Evolutionary conservation across 176 grass and related monocot genomes (phyloP).

Genomic region (Rhynchospora pubera): DNA sequence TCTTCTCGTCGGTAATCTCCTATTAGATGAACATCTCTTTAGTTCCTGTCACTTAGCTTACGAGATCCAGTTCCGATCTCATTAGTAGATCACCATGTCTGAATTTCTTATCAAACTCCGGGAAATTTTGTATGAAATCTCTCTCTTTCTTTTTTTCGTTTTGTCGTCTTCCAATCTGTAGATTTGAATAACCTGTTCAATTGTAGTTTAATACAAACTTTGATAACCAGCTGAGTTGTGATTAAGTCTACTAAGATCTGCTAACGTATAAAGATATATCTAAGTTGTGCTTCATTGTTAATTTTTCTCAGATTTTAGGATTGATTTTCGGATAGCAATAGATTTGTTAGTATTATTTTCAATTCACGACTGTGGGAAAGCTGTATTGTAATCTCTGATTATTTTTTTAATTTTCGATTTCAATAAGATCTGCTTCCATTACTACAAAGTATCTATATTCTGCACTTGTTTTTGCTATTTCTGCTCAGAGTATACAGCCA

Average conservation of each 20-base stretch:
- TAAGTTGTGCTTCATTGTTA: not conserved
- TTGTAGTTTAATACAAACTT: not conserved
- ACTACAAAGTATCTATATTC: not conserved
- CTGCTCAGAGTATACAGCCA: not conserved
- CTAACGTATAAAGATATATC: not conserved
- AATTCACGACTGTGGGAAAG: not conserved
- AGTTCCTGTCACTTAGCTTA: not conserved
- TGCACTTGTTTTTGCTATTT: not conserved
- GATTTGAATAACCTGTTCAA: not conserved
- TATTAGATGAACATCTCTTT: not conserved
- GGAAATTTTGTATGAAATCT: not conserved
- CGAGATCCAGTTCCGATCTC: not conserved
- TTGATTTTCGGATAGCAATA: not conserved
- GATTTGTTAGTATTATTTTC: not conserved
- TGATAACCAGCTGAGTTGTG: not conserved
- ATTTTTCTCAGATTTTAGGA: not conserved
- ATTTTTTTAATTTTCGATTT: not conserved
- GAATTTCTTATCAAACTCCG: no score
- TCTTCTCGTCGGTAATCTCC: slow-evolving; percentile 13
- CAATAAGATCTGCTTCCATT: not conserved
- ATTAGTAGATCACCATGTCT: not conserved
- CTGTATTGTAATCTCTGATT: not conserved
- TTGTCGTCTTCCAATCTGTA: not conserved
- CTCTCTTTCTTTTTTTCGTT: not conserved
- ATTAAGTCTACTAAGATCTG: not conserved